Evolutionary conservation across 78 protist genomes (phyloP), one percentile per base, ranked within the genome.

Genomic region (Planoprotostelium fungivorum): DNA sequence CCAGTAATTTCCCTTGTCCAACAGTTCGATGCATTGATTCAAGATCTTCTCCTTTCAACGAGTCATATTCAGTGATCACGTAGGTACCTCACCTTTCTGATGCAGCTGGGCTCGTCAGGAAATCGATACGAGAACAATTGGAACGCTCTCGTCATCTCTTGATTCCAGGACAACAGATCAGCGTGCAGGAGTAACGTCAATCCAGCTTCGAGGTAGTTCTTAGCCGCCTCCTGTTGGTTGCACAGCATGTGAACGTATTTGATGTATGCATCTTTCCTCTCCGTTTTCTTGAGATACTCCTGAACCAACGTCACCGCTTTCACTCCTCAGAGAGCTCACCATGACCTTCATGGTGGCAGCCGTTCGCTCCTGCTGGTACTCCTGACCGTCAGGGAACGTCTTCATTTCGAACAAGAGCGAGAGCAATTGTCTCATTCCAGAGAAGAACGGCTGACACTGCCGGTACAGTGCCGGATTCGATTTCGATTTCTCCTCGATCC

Each of bases 1-100:
- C 97, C 97, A 95, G 38, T 85, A 90, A 38, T 95, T 93, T 38
- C 97, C 97, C 87, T 95, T 90, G 87, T 95, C 95, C n/a, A 93
- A 88, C 51, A 86, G 90, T 36, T 88, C 90, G 5, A 95, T 95
- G 10, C 90, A 86, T 63, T 88, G 73, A 34, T 83, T 83, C 86
- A 35, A 91, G 1, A 95, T 83, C 28, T 38, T 34, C 87, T 88
- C 95, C 91, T 93, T 90, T 29, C 88, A 51, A 51, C 88, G 88
- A 83, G 88, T 89, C 51, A 87, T 63, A 23, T 91, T 84, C 38
- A 86, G 86, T 23, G 85, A 51, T 90, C 38, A n/a, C n/a, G n/a
- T n/a, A 37, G 35, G 38, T 35, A 1, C 38, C 88, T n/a, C 88
- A 85, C 37, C 35, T 37, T 36, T 88, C 28, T 63, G 0, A 1